These are phyloP conservation scores for Haplosporangium sp. DNA, from an alignment of 371 early-diverging fungal species.

Conservation along the genomic window DNA sequence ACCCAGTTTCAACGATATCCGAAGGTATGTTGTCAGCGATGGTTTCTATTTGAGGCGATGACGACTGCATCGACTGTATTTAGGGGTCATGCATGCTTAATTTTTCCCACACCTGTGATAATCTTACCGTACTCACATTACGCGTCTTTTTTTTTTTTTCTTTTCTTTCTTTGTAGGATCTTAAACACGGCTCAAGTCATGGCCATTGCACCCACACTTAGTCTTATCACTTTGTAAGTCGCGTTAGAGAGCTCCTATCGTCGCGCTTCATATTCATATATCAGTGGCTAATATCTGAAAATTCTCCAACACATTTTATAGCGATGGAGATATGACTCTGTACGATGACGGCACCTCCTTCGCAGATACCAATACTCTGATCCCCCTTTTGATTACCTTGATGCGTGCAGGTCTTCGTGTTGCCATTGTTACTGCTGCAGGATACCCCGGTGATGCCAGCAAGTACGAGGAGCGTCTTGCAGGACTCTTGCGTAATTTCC, in stretches of 20 bases:
- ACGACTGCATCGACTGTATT: background rate
- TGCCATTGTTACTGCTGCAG: conserved; percentile 89
- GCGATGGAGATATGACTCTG: conserved; percentile 90
- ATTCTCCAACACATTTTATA: conserved; percentile 9
- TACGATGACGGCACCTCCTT: conserved; percentile 89
- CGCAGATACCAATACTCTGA: conserved; percentile 69
- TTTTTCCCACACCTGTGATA: background rate
- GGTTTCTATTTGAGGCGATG: background rate
- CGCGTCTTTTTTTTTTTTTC: background rate
- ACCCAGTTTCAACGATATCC: conserved; percentile 87
- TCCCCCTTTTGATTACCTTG: conserved; percentile 67
- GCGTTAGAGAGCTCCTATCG: background rate
- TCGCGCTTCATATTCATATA: too few species aligned
- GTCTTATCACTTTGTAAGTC: conserved; percentile 75
- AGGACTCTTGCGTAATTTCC: conserved; percentile 76
- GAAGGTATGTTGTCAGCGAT: conserved; percentile 57
- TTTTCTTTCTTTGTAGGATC: conserved; percentile 57
- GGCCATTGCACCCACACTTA: conserved; percentile 61
- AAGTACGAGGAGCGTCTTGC: conserved; percentile 78
- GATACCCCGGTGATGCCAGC: conserved; percentile 74
- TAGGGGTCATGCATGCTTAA: background rate
- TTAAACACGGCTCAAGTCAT: conserved; percentile 84
- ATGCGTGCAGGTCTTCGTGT: conserved; percentile 70
- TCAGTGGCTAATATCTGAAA: too few species aligned
- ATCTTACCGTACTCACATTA: too few species aligned